phyloP scores from a whole-genome alignment of 2,329 filamentous ascomycete species.

The Pseudogymnoascus sp. region DNA sequence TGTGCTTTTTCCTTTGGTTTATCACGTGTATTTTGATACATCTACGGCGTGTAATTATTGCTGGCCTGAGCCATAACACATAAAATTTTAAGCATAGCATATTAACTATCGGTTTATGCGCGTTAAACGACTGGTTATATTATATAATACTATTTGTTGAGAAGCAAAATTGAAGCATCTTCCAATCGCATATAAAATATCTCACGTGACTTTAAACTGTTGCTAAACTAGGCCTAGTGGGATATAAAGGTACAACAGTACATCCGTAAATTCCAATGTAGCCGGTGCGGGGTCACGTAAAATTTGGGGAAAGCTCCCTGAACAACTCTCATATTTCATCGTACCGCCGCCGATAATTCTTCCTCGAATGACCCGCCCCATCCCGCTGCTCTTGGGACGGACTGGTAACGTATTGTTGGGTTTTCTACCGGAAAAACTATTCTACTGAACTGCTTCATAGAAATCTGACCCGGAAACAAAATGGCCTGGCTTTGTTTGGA shows the following conservation, averaged over 20 bases:
- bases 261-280: not conserved
- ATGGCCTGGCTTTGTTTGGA: not conserved
- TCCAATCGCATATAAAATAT: not conserved
- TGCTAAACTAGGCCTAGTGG: not conserved
- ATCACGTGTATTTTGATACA: not conserved
- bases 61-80: not conserved
- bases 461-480: not conserved
- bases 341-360: not conserved
- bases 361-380: not conserved
- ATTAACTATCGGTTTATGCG: not conserved
- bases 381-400: not conserved
- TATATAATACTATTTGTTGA: not conserved
- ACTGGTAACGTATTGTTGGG: not conserved
- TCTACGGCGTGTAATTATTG: not conserved
- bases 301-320: not conserved
- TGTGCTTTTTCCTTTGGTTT: not conserved
- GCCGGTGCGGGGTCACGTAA: constrained; percentile 4
- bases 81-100: not conserved
- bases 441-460: not conserved
- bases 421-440: not conserved
- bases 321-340: not conserved
- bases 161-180: not conserved
- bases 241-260: not conserved
- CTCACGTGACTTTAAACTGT: not conserved
- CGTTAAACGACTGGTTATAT: not conserved